phyloP scores from a whole-genome alignment of 148 eudicot species.

The Rheum nobile region DNA sequence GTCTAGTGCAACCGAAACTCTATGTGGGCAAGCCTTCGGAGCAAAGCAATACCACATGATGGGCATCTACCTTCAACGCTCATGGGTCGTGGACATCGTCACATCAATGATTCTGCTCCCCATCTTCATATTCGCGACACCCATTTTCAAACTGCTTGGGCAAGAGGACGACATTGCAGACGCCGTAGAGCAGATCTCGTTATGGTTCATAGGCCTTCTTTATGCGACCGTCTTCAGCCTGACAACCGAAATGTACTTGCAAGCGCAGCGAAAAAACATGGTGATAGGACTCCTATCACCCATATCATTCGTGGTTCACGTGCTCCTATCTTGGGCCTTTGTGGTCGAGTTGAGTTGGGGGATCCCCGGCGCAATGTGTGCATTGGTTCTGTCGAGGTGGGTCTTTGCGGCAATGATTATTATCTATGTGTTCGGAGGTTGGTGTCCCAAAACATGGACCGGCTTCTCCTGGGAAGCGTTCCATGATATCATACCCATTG shows the following conservation, averaged over 20 bases:
- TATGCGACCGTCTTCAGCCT: constrained; percentile 6
- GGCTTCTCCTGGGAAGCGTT: not conserved
- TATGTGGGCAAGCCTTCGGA: constrained; percentile 17
- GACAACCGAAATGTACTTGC: constrained; percentile 13
- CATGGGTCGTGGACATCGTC: constrained; percentile 10
- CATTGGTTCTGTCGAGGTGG: constrained; percentile 5
- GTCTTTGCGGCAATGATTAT: not conserved
- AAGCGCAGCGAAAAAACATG: constrained; percentile 13
- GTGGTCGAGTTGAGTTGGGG: constrained; percentile 4
- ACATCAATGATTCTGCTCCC: constrained; percentile 6
- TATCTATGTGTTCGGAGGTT: constrained; percentile 7
- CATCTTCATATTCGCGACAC: not conserved
- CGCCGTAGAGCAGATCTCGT: not conserved
- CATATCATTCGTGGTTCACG: not conserved
- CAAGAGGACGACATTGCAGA: constrained; percentile 8
- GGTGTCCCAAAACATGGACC: constrained; percentile 6
- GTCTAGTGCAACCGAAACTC: constrained; percentile 19
- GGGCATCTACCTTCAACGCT: constrained; percentile 15
- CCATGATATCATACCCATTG: not conserved
- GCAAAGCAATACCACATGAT: constrained; percentile 18
- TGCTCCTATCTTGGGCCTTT: constrained; percentile 9
- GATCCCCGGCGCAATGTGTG: constrained; percentile 9
- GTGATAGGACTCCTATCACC: constrained; percentile 4
- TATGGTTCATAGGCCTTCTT: constrained; percentile 8
- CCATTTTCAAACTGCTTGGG: constrained; percentile 10